phyloP scores from a whole-genome alignment of 306 rosid genomes.

The Casuarina equisetifolia region DNA sequence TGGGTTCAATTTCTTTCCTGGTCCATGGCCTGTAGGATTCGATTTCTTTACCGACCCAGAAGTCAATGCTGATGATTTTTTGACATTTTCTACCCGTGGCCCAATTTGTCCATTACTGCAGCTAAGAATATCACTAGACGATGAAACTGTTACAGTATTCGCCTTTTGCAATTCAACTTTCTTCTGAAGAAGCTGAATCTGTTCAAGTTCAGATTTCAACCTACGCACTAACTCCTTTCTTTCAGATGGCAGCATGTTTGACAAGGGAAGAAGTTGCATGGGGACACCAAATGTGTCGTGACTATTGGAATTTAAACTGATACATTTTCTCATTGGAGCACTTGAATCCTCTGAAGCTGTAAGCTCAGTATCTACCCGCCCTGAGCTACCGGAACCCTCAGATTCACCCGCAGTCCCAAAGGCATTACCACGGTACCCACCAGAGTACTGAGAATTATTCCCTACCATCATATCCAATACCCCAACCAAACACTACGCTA shows the following conservation, averaged over 20 bases:
- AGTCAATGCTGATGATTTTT: constrained; percentile 36
- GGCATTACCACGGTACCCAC: constrained; percentile 53
- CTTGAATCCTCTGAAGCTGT: constrained; percentile 69
- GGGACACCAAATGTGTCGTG: constrained; percentile 43
- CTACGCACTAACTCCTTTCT: constrained; percentile 51
- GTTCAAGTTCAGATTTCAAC: constrained; percentile 68
- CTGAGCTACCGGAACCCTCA: constrained; percentile 83
- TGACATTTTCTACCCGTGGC: constrained; percentile 33
- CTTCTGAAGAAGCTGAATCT: constrained; percentile 56
- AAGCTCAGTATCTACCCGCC: constrained; percentile 60
- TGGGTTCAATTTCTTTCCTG: constrained; percentile 33
- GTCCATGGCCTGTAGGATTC: constrained; percentile 31
- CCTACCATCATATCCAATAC: constrained; percentile 32
- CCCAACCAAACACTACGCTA: constrained; percentile 10
- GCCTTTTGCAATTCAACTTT: constrained; percentile 55
- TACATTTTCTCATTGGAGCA: constrained; percentile 55
- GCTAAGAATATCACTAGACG: constrained; percentile 78
- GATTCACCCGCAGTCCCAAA: constrained; percentile 58
- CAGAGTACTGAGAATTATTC: constrained; percentile 48
- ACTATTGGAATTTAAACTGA: constrained; percentile 50
- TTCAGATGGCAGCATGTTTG: constrained; percentile 43
- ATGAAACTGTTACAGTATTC: constrained; percentile 54
- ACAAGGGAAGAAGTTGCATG: constrained; percentile 53
- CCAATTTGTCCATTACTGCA: constrained; percentile 56
- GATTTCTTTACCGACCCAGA: constrained; percentile 34